phyloP scores from a whole-genome alignment of 2,329 filamentous ascomycete species.

The Drechslerella stenobrocha region DNA sequence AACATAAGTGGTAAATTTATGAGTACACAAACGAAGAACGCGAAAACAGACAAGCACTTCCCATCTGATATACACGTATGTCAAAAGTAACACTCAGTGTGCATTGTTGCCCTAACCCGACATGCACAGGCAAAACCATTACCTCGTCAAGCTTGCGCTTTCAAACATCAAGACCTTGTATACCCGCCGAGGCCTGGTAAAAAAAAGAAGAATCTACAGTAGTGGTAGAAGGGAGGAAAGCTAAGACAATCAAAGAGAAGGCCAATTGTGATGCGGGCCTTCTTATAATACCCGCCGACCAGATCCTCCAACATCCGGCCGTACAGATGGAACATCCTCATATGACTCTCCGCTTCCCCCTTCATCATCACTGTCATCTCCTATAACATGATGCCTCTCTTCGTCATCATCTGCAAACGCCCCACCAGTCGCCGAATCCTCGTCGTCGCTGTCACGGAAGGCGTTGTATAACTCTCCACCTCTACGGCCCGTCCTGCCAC shows the following conservation, averaged over 20 bases:
- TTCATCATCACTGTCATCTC: constrained; percentile 50
- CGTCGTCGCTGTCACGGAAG: constrained; percentile 89
- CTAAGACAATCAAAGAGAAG: constrained; percentile 8
- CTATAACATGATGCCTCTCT: constrained; percentile 54
- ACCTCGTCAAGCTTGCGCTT: too few species aligned
- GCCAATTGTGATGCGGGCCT: not conserved
- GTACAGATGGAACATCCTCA: constrained; percentile 49
- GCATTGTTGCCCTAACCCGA: too few species aligned
- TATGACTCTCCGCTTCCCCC: constrained; percentile 50
- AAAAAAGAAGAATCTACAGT: constrained; percentile 3
- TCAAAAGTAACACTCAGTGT: too few species aligned
- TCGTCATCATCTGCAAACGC: constrained; percentile 58
- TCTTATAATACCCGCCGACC: constrained; percentile 25
- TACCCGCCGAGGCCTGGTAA: too few species aligned
- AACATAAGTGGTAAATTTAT: too few species aligned
- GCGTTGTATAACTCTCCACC: constrained; percentile 96
- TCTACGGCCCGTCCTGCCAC: constrained; percentile 58
- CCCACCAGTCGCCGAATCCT: constrained; percentile 58
- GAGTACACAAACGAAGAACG: too few species aligned
- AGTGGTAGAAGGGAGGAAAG: not conserved
- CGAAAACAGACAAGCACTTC: too few species aligned
- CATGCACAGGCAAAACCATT: not conserved
- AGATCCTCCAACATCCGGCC: constrained; percentile 21
- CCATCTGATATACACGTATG: too few species aligned
- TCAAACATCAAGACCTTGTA: too few species aligned